Conservation (phyloP, 1,284 basidiomycete species). For the Mycena citricolor region DNA sequence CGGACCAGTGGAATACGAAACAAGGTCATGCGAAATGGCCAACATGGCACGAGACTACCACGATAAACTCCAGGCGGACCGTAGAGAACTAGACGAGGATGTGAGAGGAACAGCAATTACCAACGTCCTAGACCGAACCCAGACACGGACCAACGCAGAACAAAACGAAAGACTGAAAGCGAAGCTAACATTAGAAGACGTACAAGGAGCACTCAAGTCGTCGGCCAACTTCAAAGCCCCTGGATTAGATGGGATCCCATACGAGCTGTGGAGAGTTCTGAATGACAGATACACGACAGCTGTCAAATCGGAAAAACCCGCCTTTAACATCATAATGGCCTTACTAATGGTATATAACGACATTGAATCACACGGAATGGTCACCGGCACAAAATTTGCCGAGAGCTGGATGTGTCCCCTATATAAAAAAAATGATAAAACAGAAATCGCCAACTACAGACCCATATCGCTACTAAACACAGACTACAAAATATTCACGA, state of each 20-base stretch:
- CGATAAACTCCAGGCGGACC: neutral
- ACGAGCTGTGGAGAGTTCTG: conserved; percentile 11
- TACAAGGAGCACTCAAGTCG: neutral
- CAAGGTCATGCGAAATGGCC: conserved; percentile 7
- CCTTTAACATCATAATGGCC: neutral
- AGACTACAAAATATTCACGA: conserved; percentile 21
- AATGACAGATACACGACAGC: neutral
- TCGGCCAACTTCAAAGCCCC: conserved; percentile 3
- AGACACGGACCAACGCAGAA: no score
- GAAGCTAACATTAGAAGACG: neutral
- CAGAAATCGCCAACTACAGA: conserved; percentile 8
- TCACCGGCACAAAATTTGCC: neutral
- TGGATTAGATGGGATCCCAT: conserved; percentile 12
- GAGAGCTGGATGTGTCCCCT: conserved; percentile 19
- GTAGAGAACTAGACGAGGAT: no score
- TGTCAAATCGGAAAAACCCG: neutral
- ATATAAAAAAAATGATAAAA: conserved; percentile 14
- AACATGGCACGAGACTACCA: conserved; percentile 15
- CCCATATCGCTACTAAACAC: conserved; percentile 18
- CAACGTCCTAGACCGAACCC: no score
- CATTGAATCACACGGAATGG: conserved; percentile 8
- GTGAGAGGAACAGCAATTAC: no score
- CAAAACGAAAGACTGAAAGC: neutral
- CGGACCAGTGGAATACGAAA: neutral
- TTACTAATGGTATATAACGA: conserved; percentile 13